Conservation (phyloP, 352 stramenopile species). For the Thraustochytrium striatum region DNA sequence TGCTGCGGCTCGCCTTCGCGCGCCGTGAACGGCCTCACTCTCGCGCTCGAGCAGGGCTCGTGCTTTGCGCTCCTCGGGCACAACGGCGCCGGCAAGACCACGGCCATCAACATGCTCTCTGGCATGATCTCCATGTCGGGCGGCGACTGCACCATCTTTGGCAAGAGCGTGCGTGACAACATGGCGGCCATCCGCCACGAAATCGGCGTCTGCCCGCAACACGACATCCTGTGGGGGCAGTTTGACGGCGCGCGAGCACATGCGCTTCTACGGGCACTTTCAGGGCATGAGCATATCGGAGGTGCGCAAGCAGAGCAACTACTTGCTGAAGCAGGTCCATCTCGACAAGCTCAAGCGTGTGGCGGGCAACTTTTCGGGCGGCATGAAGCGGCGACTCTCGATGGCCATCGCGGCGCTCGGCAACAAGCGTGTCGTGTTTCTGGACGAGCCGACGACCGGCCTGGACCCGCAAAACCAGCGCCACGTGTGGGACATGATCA, state of each 20-base stretch:
- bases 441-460: conserved; percentile 88
- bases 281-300: conserved; percentile 54
- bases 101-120: conserved; percentile 84
- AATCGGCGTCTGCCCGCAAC: conserved; percentile 90
- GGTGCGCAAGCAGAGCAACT: conserved; percentile 48
- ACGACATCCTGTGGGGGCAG: conserved; percentile 83
- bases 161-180: conserved; percentile 67
- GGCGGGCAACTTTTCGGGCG: conserved; percentile 64
- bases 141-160: conserved; percentile 59
- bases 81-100: conserved; percentile 87
- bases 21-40: background rate
- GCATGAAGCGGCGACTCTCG: conserved; percentile 90
- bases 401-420: conserved; percentile 90
- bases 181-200: conserved; percentile 80
- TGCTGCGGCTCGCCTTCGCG: too few relatives aligned
- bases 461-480: conserved; percentile 68
- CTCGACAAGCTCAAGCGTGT: conserved; percentile 71
- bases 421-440: conserved; percentile 76
- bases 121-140: conserved; percentile 49
- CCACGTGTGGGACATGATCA: conserved; percentile 73
- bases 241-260: conserved; percentile 62
- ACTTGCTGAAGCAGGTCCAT: too few relatives aligned
- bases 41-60: conserved; percentile 77
- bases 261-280: conserved; percentile 63
- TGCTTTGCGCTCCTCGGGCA: conserved; percentile 86